Evolutionary conservation across 2,329 filamentous ascomycete genomes (phyloP), one percentile per base, ranked within the genome.

Genomic region (Gnomoniopsis smithogilvyi): DNA sequence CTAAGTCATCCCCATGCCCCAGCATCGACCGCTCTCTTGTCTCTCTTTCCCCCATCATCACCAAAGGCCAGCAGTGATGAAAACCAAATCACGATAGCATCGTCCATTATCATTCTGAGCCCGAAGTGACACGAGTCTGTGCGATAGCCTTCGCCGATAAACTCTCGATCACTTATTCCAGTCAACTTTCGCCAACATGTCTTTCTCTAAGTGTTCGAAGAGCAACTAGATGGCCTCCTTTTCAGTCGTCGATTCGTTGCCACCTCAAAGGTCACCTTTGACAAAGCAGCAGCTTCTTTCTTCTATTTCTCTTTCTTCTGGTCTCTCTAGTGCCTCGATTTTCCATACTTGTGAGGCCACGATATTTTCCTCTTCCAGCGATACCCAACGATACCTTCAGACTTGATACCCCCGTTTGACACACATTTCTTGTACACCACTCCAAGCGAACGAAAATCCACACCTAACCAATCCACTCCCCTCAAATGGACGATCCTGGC

Each of bases 401-500:
- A 59, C 50, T 48, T 54, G 57, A 62, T 62, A 62, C 60, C 55
- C 60, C 55, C 60, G 12, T 54, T 51, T 62, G 54, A 59, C 54
- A 60, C 48, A 57, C 53, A 48, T 57, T 53, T 30, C 34, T 54
- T 53, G 51, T 43, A 41, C 54, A 43, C 38, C 41, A 55, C 12
- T 15, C 30, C 53, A n/a, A 30, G 34, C 49, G 47, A n/a, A 14
- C 41, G 17, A 30, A 19, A n/a, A 47, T 34, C 26, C 30, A 53
- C 52, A 21, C 17, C 38, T 26, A 8, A 33, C 34, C 58, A 48
- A 19, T 15, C 26, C 48, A 15, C 21, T 33, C 10, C 24, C 52
- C 41, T 38, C 19, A 33, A 30, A 85, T 86, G 83, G 81, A 85
- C 71, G 82, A 84, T 58, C 77, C 76, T 34, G 75, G 71, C 64